A percentile compares a stretch with the other conserved stretches of the same genome.
Conservation (phyloP, 148 eudicot species). For the Polygonum aviculare region DNA sequence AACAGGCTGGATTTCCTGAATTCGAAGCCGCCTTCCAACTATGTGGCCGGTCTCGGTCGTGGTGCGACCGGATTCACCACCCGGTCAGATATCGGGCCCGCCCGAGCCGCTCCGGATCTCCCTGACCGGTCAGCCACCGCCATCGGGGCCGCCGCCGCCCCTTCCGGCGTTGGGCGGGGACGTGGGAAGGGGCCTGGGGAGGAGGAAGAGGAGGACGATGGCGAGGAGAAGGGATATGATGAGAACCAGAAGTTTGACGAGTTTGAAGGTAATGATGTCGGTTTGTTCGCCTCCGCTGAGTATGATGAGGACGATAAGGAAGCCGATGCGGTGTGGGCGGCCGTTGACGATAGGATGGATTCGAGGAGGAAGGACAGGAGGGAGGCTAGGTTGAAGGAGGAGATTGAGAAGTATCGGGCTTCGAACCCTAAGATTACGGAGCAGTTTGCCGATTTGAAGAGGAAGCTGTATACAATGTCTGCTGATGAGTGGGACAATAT, state of each 20-base stretch:
- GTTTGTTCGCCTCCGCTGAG: conserved; percentile 82
- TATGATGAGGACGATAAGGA: conserved; percentile 94
- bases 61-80: conserved; percentile 98
- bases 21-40: conserved; percentile 73
- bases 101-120: conserved; percentile 83
- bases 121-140: conserved; percentile 59
- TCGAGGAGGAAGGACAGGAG: conserved; percentile 81
- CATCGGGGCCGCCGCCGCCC: conserved; percentile 42
- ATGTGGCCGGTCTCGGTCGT: conserved; percentile 95
- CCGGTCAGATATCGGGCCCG: conserved; percentile 93
- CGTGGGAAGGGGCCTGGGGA: conserved; percentile 49
- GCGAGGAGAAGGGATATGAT: conserved; percentile 75
- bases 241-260: conserved; percentile 98
- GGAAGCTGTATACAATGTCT: conserved; percentile 61
- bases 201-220: conserved; percentile 69
- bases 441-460: conserved; percentile 86
- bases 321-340: conserved; percentile 90
- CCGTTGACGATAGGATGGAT: conserved; percentile 78
- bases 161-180: conserved; percentile 48
- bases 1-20: conserved; percentile 52
- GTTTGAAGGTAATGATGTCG: conserved; percentile 95
- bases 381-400: conserved; percentile 86
- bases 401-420: conserved; percentile 81
- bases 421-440: conserved; percentile 88
- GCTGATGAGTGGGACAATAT: conserved; percentile 78